Evolutionary conservation across 495 filamentous ascomycete genomes (phyloP), one percentile per base, ranked within the genome.

Genomic region (Thermothielavioides terrestris): DNA sequence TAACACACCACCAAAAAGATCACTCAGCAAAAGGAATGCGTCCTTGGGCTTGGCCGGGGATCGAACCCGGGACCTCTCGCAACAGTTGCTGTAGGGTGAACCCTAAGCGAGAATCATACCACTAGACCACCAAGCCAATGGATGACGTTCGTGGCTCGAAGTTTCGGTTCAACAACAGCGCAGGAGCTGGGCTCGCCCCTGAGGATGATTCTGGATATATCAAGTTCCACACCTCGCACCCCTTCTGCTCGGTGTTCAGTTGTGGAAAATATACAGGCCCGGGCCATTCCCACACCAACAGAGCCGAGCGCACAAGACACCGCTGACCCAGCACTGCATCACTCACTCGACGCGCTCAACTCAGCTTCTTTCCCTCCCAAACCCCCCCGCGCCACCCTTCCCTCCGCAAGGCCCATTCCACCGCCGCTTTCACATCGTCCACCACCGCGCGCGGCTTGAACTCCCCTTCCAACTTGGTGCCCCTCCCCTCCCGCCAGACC

Each of bases 401-500:
- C 49, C 53, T 53, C 52, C 55, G 49, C 53, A 70, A 45, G 17
- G 68, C 72, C 67, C 70, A 75, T 54, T 53, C 50, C 49, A 71
- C 65, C 27, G 68, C 73, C 36, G 53, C 59, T 49, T 50, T 50
- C 11, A 75, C 90, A 70, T 91, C 78, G 6, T 81, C 76, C 14
- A 80, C 78, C 37, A 89, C 76, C 2, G 62, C 72, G 22, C 62
- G 73, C 1, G 90, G 84, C 54, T 46, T 40, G 18, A 44, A 54
- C 54, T 15, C 51, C 12, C 64, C 63, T 32, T 52, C 46, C 32
- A 62, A 32, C 55, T 63, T 63, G 11, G 63, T 76, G 62, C 25
- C 68, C 1, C 59, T 49, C 21, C 58, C 70, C 18, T 78, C 75
- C 46, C 71, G 70, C 46, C 85, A 87, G 4, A 99, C 90, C 0